Conservation (phyloP, 1,139 yeast genomes). For the Magnusiomyces magnusii region DNA sequence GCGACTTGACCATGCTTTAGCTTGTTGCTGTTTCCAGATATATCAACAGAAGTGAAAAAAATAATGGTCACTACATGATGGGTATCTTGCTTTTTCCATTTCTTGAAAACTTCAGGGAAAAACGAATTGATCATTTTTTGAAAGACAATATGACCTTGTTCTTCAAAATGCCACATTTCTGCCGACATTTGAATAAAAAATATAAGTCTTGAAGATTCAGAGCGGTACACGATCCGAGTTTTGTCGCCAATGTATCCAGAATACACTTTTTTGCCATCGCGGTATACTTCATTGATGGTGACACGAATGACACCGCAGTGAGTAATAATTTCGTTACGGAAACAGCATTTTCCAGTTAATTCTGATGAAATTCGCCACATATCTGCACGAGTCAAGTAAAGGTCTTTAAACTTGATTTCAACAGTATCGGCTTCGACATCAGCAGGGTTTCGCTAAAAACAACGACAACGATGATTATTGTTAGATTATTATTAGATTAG, state of each 20-base stretch:
- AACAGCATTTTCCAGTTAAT: conserved; percentile 56
- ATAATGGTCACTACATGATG: conserved; percentile 91
- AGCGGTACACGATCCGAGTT: conserved; percentile 77
- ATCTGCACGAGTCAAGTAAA: conserved; percentile 78
- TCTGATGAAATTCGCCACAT: conserved; percentile 80
- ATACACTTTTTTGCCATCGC: conserved; percentile 48
- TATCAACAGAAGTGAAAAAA: conserved; percentile 73
- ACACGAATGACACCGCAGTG: conserved; percentile 61
- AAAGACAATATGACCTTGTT: conserved; percentile 88
- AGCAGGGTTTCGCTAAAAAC: conserved; percentile 14
- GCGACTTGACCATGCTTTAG: conserved; percentile 61
- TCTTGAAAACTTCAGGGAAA: conserved; percentile 79
- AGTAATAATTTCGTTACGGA: conserved; percentile 55
- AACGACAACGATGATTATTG: not conserved
- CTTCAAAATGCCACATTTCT: conserved; percentile 99
- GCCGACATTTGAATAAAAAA: conserved; percentile 82
- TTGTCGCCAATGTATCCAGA: conserved; percentile 61
- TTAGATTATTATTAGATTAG: no score
- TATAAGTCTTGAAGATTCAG: conserved; percentile 80
- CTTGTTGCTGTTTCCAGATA: conserved; percentile 33
- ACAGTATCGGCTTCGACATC: conserved; percentile 68
- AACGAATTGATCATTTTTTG: conserved; percentile 86
- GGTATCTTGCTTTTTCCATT: conserved; percentile 80
- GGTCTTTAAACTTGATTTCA: conserved; percentile 75
- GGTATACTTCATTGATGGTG: conserved; percentile 57